These are phyloP conservation scores for Ascomycota sp. DNA, from an alignment of 2,329 filamentous ascomycete species.

Conservation along the genomic window DNA sequence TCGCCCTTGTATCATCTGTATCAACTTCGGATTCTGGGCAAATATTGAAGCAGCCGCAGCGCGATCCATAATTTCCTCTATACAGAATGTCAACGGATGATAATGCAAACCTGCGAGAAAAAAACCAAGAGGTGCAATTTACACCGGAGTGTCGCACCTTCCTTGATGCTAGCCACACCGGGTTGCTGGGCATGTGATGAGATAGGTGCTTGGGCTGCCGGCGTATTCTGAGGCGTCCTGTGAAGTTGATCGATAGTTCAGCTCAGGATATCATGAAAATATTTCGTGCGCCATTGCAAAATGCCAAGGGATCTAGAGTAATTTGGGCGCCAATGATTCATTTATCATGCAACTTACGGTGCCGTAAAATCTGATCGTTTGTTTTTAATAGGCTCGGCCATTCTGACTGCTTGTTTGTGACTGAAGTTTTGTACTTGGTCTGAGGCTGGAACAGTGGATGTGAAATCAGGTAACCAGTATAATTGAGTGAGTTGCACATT, in stretches of 20 bases:
- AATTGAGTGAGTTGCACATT: too few species aligned
- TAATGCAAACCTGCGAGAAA: not conserved
- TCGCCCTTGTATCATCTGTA: constrained; percentile 95
- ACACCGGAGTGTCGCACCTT: constrained; percentile 43
- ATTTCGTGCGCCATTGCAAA: not conserved
- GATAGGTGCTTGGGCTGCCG: constrained; percentile 86
- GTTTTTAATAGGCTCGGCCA: constrained; percentile 45
- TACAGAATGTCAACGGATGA: constrained; percentile 1
- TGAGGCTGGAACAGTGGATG: too few species aligned
- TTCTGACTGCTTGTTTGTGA: constrained; percentile 15
- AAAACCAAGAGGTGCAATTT: constrained; percentile 2
- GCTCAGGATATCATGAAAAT: constrained; percentile 2
- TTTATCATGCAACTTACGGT: constrained; percentile 25
- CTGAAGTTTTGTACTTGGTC: too few species aligned
- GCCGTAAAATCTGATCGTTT: constrained; percentile 37
- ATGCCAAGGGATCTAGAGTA: not conserved
- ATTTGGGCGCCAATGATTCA: too few species aligned
- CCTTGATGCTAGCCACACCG: constrained; percentile 83
- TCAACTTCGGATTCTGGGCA: constrained; percentile 82
- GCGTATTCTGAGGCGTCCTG: constrained; percentile 97
- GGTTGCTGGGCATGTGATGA: constrained; percentile 94
- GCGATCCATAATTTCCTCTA: constrained; percentile 72
- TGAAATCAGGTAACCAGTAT: not conserved
- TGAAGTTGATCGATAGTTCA: constrained; percentile 23
- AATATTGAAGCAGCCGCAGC: constrained; percentile 78